Base-by-base conservation (phyloP, 2,329 filamentous ascomycete species). In the Fusarium sp. region DNA sequence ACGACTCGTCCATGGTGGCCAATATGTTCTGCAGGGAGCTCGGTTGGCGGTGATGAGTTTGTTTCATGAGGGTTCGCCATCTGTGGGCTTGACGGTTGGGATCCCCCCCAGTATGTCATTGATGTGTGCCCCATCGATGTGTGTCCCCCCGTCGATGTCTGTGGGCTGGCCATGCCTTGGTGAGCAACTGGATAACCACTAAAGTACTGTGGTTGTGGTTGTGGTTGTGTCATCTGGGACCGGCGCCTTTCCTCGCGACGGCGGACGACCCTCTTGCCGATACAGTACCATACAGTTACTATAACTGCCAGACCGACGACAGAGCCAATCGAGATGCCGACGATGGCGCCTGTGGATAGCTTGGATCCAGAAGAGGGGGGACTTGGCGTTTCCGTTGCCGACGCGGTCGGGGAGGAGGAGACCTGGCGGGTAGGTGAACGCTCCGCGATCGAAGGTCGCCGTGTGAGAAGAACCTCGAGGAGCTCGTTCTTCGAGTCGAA, bases 321-420 rank as follows among this genome's bases (percentile, higher is more conserved):
- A 12, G 61, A 29, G 20, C 62, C 62, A 5, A 69, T 42, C 1
- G 49, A 62, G 6, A 65, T 69, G 12, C 66, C 66, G 1, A 51
- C 66, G 27, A 69, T 69, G 9, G 57, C 56, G 4, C 62, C 66
- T 3, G 49, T 33, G n/a, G 62, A 57, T 29, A 66, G 51, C n/a
- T 29, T 40, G 6, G 66, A 16, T 12, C 46, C 40, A 6, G 49
- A 12, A 44, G 58, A 8, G 2, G 35, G 17, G 10, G 36, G 29
- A 4, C 5, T 35, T 33, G 31, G 31, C 31, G 31, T 33, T 33
- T 33, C 31, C 4, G 31, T 33, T 33, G 31, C 11, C 10, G 31
- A 33, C 12, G 31, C 31, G 33, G 57, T 58, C 10, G 40, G 16
- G 12, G 8, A 6, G 8, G 31, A 5, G 11, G 31, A 69, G 24